Conservation (phyloP, 225 moss, liverwort and hornwort genomes). For the Takakia lepidozioides region DNA sequence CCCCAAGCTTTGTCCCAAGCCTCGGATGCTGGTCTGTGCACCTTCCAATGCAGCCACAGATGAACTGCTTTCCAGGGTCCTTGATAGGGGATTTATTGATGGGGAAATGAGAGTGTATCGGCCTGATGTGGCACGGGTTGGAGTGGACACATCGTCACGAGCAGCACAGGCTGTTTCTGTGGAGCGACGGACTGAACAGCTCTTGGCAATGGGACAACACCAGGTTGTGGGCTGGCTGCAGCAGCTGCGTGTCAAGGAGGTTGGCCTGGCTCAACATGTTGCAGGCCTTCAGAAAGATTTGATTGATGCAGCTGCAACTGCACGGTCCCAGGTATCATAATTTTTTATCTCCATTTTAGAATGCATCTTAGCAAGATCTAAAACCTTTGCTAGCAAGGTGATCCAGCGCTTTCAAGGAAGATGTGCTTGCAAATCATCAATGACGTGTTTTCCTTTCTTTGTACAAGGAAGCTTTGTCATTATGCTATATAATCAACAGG, state of each 20-base stretch:
- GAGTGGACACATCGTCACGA: slow-evolving; percentile 76
- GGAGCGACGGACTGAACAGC: slow-evolving; percentile 81
- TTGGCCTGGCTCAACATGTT: slow-evolving; percentile 61
- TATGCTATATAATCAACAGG: too few species aligned
- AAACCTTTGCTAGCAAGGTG: too few species aligned
- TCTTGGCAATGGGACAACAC: slow-evolving; percentile 68
- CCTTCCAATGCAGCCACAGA: slow-evolving; percentile 99
- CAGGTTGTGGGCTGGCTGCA: slow-evolving; percentile 83
- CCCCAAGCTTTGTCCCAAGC: slow-evolving; percentile 93
- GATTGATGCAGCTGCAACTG: slow-evolving; percentile 65
- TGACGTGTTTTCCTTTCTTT: too few species aligned
- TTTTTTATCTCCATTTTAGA: not conserved
- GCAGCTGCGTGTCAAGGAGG: slow-evolving; percentile 59
- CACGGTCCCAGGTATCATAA: slow-evolving; percentile 47
- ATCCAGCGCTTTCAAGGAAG: too few species aligned
- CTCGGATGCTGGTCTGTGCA: slow-evolving; percentile 98
- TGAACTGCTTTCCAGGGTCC: slow-evolving; percentile 92
- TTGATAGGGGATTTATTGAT: slow-evolving; percentile 95
- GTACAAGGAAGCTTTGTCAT: too few species aligned
- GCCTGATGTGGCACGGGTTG: slow-evolving; percentile 97
- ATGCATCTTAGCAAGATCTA: too few species aligned
- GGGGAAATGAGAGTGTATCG: slow-evolving; percentile 96
- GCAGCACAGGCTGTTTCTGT: slow-evolving; percentile 97
- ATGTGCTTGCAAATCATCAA: too few species aligned
- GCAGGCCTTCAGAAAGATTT: slow-evolving; percentile 75